Evolutionary conservation across 306 rosid genomes (phyloP), one percentile per base, ranked within the genome.

Genomic region (Hippophae gyantsensis): DNA sequence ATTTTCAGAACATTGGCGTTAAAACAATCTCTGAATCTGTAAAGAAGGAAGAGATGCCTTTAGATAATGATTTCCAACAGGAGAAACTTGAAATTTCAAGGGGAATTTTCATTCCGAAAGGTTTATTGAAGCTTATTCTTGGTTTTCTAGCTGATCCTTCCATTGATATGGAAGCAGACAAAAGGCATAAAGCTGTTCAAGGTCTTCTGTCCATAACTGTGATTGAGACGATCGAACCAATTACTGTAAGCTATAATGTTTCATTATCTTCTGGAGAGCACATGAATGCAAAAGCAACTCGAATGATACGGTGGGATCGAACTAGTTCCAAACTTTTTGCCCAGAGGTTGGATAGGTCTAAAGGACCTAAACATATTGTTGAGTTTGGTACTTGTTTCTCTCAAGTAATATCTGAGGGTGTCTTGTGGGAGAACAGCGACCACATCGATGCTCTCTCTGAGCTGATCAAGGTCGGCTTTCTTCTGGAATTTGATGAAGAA

Each of bases 61-160:
- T 57, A 6, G 42, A 11, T 7, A 53, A 63, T 61, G 77, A 45
- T 23, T 62, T 8, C 7, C 48, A 60, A 46, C 51, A 73, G 47
- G 58, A 58, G 40, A 56, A 46, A 42, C 38, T 32, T 32, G 60
- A 57, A 62, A 69, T 75, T 42, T 76, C 71, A 50, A 57, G 52
- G 49, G 63, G 53, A 1, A 25, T 11, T 43, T 63, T 79, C 27
- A 60, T 77, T n/a, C 64, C 67, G 9, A 83, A 63, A 69, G 83
- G 69, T 2, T 48, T 89, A 71, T 58, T 80, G 49, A 79, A 64
- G 70, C 80, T 89, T 42, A 78, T 79, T 57, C 86, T 89, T 54
- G 82, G 90, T 44, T 89, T 79, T 56, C 84, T 89, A 41, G 83
- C 89, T 13, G 67, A 61, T 65, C 80, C 89, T 38, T 48, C 69